A percentile compares a stretch with the other conserved stretches of the same genome.
Conservation (phyloP, 1,284 basidiomycete species). For the Ustilago bromivora region DNA sequence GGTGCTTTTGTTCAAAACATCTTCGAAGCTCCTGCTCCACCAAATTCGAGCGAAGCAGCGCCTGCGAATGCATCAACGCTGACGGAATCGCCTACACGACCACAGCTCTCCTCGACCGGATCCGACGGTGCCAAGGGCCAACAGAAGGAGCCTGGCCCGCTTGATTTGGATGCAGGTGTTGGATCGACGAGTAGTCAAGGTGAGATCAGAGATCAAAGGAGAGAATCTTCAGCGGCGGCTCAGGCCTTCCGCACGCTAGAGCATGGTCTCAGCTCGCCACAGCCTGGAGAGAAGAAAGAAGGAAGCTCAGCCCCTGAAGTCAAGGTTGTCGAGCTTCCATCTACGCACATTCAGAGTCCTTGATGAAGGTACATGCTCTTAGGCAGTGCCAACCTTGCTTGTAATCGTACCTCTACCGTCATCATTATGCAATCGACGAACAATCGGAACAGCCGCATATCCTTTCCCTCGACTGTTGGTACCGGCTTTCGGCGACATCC, state of each 20-base stretch:
- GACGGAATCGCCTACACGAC: conserved; percentile 8
- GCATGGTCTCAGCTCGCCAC: conserved; percentile 21
- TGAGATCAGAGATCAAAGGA: conserved; percentile 7
- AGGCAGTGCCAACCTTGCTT: background rate
- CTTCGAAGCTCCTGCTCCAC: conserved; percentile 5
- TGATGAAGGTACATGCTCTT: background rate
- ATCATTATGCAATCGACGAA: background rate
- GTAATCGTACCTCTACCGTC: conserved; percentile 5
- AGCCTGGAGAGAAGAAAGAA: conserved; percentile 10
- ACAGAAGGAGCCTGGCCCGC: background rate
- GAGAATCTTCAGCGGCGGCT: conserved; percentile 16
- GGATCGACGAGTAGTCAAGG: background rate
- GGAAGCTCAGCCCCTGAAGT: conserved; percentile 6
- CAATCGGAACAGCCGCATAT: background rate
- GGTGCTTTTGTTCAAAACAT: conserved; percentile 22
- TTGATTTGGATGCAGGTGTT: conserved; percentile 6
- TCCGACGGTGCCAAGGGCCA: background rate
- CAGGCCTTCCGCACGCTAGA: conserved; percentile 31
- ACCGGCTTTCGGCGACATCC: background rate
- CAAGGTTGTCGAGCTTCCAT: conserved; percentile 32
- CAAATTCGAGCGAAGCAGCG: conserved; percentile 1
- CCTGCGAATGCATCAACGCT: background rate
- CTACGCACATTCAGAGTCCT: conserved; percentile 33
- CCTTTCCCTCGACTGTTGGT: background rate
- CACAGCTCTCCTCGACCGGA: conserved; percentile 19